Base-by-base conservation (phyloP, 306 rosid species). In the Prunus davidiana region DNA sequence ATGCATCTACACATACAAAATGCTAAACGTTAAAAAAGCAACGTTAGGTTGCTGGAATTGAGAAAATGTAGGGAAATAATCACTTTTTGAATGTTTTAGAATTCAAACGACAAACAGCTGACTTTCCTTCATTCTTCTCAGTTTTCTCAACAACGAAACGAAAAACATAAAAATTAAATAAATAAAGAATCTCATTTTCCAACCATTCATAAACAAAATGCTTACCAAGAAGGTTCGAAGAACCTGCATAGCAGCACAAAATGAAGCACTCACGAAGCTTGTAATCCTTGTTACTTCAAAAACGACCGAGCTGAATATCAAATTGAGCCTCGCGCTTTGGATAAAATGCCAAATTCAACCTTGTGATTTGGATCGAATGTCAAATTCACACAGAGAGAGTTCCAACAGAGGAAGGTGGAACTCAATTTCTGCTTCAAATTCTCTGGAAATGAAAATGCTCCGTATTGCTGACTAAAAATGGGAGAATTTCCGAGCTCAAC, bases 141-240 rank as follows among this genome's bases (percentile, higher is more conserved):
- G 43, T 70, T 66, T 51, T 67, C 69, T 72, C 22, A 7, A 16
- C 25, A 74, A 62, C 55, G 55, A 80, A 85, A 16, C 38, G 11
- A 46, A 34, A 38, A 49, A 2, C 27, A 49, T 12, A 50, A 69
- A 27, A 66, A 24, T 61, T 13, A 27, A 24, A 75, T 12, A 56
- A 19, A 28, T 34, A 34, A 28, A 22, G 4, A 58, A 69, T 14
- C 28, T 20, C 49, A 5, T 32, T 68, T 43, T 50, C 13, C 24
- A 63, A 74, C 2, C 73, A 80, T 65, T 72, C 0, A 46, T 20
- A 78, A 38, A 76, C 12, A 32, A 70, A 67, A 20, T 57, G 74
- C 93, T 88, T 63, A 93, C 96, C 91, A 57, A 65, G 64, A 55
- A 60, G 79, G 8, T 72, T 62, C 28, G 67, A 46, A 63, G 81